Percentiles rank a stretch among this genome's conserved stretches.
Evolutionary conservation across 2,329 filamentous ascomycete species (phyloP).

Genomic region (Coniochaeta sp.): DNA sequence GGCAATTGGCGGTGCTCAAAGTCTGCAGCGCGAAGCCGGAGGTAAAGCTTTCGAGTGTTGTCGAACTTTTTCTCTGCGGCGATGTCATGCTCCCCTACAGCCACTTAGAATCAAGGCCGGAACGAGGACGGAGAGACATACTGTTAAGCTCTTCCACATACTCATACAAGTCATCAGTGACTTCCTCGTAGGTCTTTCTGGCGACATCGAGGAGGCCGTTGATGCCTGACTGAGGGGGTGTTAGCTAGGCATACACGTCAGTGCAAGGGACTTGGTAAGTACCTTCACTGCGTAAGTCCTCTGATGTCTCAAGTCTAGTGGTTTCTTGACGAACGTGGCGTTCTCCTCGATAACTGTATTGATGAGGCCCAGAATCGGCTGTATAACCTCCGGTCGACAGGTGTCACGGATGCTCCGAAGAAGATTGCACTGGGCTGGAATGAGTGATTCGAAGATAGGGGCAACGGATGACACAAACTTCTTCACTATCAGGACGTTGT

Average conservation of each 20-base stretch:
- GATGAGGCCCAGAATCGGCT: slow-evolving; percentile 58
- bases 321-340: slow-evolving; percentile 67
- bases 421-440: slow-evolving; percentile 55
- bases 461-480: slow-evolving; percentile 65
- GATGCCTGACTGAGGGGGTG: slow-evolving; percentile 55
- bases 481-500: slow-evolving; percentile 81
- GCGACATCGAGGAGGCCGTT: slow-evolving; percentile 85
- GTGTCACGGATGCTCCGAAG: slow-evolving; percentile 62
- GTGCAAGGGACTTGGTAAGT: slow-evolving; percentile 1
- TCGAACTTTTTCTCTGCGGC: slow-evolving; percentile 68
- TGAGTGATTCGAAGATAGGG: slow-evolving; percentile 61
- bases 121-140: neutral
- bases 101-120: too few species aligned
- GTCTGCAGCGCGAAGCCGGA: slow-evolving; percentile 57
- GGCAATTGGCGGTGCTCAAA: slow-evolving; percentile 46
- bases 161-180: slow-evolving; percentile 68
- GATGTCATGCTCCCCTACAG: slow-evolving; percentile 54
- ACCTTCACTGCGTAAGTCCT: slow-evolving; percentile 83
- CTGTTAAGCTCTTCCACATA: slow-evolving; percentile 28
- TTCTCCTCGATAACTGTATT: slow-evolving; percentile 70
- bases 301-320: slow-evolving; percentile 84
- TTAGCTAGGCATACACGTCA: slow-evolving; percentile 10
- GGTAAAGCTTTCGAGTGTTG: slow-evolving; percentile 69
- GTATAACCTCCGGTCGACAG: slow-evolving; percentile 58
- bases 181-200: slow-evolving; percentile 82